These are phyloP conservation scores for Pouteria campechiana DNA, from an alignment of 179 eudicot genomes.

Conservation along the genomic window DNA sequence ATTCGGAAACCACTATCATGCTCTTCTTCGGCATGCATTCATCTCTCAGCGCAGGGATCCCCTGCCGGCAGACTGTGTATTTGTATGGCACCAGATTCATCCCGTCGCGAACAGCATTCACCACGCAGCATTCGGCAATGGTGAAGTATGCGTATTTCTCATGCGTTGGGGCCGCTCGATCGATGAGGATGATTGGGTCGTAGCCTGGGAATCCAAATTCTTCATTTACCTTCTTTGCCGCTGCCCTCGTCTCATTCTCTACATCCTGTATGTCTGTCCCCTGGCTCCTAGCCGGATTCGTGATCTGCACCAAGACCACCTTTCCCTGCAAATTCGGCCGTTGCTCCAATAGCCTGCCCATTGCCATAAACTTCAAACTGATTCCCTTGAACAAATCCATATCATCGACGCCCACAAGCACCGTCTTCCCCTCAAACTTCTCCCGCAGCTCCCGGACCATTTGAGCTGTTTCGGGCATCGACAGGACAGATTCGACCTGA, in stretches of 20 bases:
- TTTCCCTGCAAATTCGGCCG: constrained; percentile 40
- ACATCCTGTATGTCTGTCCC: constrained; percentile 69
- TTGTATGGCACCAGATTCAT: constrained; percentile 81
- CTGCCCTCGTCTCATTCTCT: constrained; percentile 31
- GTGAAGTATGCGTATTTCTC: constrained; percentile 66
- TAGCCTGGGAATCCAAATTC: constrained; percentile 47
- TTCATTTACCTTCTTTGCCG: constrained; percentile 34
- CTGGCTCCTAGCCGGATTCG: constrained; percentile 60
- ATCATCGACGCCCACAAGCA: constrained; percentile 82
- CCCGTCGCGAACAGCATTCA: constrained; percentile 84
- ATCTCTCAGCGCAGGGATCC: constrained; percentile 29
- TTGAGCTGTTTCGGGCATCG: constrained; percentile 30
- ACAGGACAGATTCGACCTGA: constrained; percentile 40
- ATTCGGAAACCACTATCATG: constrained; percentile 69
- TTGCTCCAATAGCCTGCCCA: constrained; percentile 41
- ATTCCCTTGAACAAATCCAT: constrained; percentile 88
- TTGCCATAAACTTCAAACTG: constrained; percentile 70
- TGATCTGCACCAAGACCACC: constrained; percentile 65
- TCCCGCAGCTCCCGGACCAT: constrained; percentile 31
- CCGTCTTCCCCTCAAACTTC: constrained; percentile 41
- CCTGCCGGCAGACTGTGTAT: constrained; percentile 65
- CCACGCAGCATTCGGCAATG: constrained; percentile 65
- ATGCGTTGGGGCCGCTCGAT: constrained; percentile 39
- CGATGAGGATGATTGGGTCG: constrained; percentile 59
- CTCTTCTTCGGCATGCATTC: constrained; percentile 33